Conservation (phyloP, 345 rosid genomes). For the Corchorus olitorius region DNA sequence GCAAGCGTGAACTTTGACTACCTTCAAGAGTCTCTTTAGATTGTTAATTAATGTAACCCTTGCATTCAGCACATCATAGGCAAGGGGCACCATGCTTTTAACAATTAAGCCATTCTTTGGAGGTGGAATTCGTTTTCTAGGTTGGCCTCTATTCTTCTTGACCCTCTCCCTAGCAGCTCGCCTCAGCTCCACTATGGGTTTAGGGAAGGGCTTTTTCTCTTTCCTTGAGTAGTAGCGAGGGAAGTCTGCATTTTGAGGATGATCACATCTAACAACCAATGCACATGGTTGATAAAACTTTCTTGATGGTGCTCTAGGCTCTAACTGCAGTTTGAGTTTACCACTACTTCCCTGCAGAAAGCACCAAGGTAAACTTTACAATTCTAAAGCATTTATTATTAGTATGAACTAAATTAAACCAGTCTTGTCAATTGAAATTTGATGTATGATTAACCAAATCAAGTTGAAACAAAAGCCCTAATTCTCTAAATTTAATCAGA, state of each 20-base stretch:
- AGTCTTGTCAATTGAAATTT: background rate
- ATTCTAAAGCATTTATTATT: background rate
- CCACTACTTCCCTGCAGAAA: slow-evolving; percentile 42
- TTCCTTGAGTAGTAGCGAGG: slow-evolving; percentile 68
- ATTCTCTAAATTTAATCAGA: background rate
- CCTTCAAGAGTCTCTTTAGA: slow-evolving; percentile 76
- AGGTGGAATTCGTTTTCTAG: slow-evolving; percentile 61
- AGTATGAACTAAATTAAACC: background rate
- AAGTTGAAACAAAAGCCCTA: background rate
- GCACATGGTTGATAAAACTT: slow-evolving; percentile 33
- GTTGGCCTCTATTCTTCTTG: slow-evolving; percentile 66
- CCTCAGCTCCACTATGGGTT: slow-evolving; percentile 80
- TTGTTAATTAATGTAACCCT: slow-evolving; percentile 75
- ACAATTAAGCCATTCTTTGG: slow-evolving; percentile 80
- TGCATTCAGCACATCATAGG: slow-evolving; percentile 70
- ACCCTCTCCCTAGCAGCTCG: slow-evolving; percentile 92
- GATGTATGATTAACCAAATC: background rate
- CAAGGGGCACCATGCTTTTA: slow-evolving; percentile 66
- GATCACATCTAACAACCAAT: slow-evolving; percentile 46
- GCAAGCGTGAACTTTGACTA: slow-evolving; percentile 87
- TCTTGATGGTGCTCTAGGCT: slow-evolving; percentile 32
- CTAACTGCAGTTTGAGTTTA: slow-evolving; percentile 36
- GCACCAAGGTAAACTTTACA: slow-evolving; percentile 6
- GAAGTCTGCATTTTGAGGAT: slow-evolving; percentile 87
- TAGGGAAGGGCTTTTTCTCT: slow-evolving; percentile 90